phyloP scores from a whole-genome alignment of 495 filamentous ascomycete genomes.

The Aspergillus steynii region DNA sequence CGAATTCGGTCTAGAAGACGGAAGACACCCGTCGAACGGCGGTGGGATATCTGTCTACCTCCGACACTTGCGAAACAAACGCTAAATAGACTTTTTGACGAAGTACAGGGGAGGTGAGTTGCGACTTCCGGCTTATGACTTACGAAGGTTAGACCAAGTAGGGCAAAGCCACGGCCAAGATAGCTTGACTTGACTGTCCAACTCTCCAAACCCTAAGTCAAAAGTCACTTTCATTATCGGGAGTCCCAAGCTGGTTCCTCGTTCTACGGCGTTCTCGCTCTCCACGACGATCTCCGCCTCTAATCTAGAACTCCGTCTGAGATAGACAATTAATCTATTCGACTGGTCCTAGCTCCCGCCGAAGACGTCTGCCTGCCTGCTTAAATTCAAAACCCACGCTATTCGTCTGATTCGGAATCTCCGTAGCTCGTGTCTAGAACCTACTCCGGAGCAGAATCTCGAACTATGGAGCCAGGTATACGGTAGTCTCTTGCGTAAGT shows the following conservation, averaged over 20 bases:
- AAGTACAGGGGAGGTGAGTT: background rate
- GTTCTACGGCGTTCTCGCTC: background rate
- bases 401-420: no score
- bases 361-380: no score
- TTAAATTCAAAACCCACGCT: no score
- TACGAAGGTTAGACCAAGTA: background rate
- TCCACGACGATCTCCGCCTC: background rate
- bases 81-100: no score
- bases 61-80: no score
- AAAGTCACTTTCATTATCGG: background rate
- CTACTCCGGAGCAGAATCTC: no score
- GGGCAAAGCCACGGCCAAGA: background rate
- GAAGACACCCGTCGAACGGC: background rate
- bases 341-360: no score
- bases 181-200: background rate
- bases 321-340: no score
- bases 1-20: background rate
- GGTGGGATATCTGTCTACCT: no score
- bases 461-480: background rate
- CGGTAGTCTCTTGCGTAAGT: background rate
- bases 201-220: background rate
- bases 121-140: background rate
- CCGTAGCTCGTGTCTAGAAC: no score
- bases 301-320: no score
- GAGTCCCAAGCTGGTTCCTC: no score